These are phyloP conservation scores for Rhynchospora pubera DNA, from an alignment of 176 grass and related monocot genomes.

Conservation along the genomic window DNA sequence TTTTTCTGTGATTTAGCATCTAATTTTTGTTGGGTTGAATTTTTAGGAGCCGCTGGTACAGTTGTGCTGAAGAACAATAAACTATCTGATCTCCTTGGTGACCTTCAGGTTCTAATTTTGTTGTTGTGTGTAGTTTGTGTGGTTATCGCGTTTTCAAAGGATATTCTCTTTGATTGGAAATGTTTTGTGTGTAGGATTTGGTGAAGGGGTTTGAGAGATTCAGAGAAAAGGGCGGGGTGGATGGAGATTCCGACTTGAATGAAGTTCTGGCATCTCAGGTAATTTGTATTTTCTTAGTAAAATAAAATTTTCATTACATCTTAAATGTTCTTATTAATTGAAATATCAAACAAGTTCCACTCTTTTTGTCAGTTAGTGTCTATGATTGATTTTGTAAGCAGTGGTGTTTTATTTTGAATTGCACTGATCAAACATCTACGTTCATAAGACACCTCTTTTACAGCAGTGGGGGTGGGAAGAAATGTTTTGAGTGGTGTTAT, in stretches of 20 bases:
- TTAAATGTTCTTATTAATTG: not conserved
- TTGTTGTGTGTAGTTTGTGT: not conserved
- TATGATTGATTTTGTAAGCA: not conserved
- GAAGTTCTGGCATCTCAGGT: conserved; percentile 52
- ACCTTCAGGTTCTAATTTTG: conserved; percentile 59
- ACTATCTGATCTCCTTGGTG: conserved; percentile 65
- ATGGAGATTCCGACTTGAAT: conserved; percentile 17
- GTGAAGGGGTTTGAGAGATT: conserved; percentile 45
- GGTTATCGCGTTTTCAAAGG: not conserved
- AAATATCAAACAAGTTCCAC: not conserved
- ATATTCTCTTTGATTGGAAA: conserved; percentile 14
- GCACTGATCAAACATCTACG: not conserved
- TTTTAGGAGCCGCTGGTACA: conserved; percentile 54
- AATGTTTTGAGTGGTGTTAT: not conserved
- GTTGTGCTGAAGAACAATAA: conserved; percentile 72
- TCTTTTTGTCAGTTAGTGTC: not conserved
- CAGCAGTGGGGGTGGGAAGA: not conserved
- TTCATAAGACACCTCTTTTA: not conserved
- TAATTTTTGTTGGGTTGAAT: not conserved
- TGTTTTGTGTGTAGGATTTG: conserved; percentile 16
- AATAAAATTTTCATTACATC: conserved; percentile 6
- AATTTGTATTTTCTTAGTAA: not conserved
- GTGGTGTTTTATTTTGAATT: not conserved
- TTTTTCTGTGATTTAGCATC: not conserved
- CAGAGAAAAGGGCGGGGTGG: conserved; percentile 27